Evolutionary conservation across 2,329 filamentous ascomycete species (phyloP), one percentile per base, ranked within the genome.

Genomic region (Stagonosporopsis cucurbitacearum): DNA sequence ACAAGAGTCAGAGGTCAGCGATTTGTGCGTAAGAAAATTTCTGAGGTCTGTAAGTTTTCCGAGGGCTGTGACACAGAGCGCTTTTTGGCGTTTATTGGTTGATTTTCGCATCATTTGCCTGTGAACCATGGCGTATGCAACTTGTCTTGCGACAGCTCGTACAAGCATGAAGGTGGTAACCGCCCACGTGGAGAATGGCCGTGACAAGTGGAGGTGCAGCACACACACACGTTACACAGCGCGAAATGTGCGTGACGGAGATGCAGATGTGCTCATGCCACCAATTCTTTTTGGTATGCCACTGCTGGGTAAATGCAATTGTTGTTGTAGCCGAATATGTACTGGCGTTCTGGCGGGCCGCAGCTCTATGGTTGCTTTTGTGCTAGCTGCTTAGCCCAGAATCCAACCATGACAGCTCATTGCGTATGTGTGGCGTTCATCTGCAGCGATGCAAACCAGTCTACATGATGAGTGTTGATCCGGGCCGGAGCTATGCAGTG

Each of bases 351-450:
- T 37, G 42, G 30, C 37, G 28, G 47, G 37, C 30, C 36, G 30
- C 42, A 43, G 32, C 9, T 28, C 20, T 6, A n/a, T 22, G 0
- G 9, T 58, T 59, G 47, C 53, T 50, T 56, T 32, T 60, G 54
- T 54, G 28, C 43, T 40, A 47, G 40, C 48, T 54, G 55, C 49
- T 56, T 50, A 39, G 37, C 39, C 45, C 51, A 37, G 49, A 26
- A 39, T 50, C 51, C 42, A 48, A 40, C 43, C 49, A 57, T 41
- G 37, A 51, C 46, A 43, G 48, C 37, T 46, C 39, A 49, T 52
- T 32, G 48, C 41, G 15, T 45, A 47, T 4, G 19, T 56, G 48
- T 52, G 55, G 53, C 49, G 44, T 40, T 50, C 50, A 41, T 30
- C 41, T 40, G 37, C 20, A 17, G 43, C 39, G 13, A 30, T 36